phyloP scores from a whole-genome alignment of 768 basidiomycete species.

The Termitomyces sp. region DNA sequence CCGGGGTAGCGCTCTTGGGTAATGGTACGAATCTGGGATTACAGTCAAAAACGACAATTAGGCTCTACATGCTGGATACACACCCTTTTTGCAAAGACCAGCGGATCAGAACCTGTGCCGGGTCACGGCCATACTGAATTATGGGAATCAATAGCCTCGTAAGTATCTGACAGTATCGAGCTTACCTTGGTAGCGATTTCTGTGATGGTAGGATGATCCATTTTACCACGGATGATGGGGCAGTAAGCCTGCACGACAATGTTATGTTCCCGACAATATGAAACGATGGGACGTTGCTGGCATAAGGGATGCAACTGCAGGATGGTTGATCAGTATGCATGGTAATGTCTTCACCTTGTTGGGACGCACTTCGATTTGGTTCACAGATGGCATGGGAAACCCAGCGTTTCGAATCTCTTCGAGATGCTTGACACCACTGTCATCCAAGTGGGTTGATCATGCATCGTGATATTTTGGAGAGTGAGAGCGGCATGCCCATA shows the following conservation, averaged over 20 bases:
- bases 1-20: conserved; percentile 74
- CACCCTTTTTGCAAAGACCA: conserved; percentile 90
- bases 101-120: conserved; percentile 80
- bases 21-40: conserved; percentile 68
- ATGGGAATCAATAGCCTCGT: not conserved
- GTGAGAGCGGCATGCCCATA: conserved; percentile 1
- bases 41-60: conserved; percentile 1
- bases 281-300: conserved; percentile 77
- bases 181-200: conserved; percentile 60
- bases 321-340: not conserved
- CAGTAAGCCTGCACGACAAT: conserved; percentile 77
- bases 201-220: conserved; percentile 53
- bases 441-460: not conserved
- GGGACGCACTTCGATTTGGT: conserved; percentile 70
- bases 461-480: not conserved
- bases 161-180: not conserved
- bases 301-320: conserved; percentile 78
- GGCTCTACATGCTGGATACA: conserved; percentile 20
- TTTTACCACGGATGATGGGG: conserved; percentile 64
- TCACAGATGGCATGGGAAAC: conserved; percentile 65
- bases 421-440: conserved; percentile 66
- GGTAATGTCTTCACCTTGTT: not conserved
- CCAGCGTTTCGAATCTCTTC: conserved; percentile 70
- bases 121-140: conserved; percentile 53
- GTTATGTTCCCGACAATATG: conserved; percentile 60